Evolutionary conservation across 1,139 yeast species (phyloP), one percentile per base, ranked within the genome.

Genomic region (Scheffersomyces illinoinensis): DNA sequence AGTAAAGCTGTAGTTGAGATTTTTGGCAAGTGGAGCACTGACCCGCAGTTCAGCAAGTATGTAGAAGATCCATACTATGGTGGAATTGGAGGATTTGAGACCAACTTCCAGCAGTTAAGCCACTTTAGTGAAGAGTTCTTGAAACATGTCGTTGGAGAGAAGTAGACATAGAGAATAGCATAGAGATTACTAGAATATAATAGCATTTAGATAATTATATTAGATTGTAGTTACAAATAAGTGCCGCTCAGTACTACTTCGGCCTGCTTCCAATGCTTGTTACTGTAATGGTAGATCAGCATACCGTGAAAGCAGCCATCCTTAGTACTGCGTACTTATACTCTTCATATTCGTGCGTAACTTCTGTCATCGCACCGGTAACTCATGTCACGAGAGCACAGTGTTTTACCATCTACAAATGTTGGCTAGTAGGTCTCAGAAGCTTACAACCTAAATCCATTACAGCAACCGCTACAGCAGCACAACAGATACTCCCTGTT

Each of bases 41-140:
- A 85, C 65, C 17, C 56, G 2, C 71, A 76, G 51, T 85, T 81
- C 64, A 80, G 80, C 26, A 78, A 74, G 54, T 84, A 90, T 48
- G 95, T 93, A 6, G 90, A 86, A 57, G 98, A 93, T 72, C 98
- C 98, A 0, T 93, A 93, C 74, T 93, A 93, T 67, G 98, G 98
- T 3, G 97, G 96, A 0, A 76, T 76, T 43, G 83, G 85, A 64
- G 97, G 97, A 2, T 93, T 93, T 70, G 96, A 91, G 71, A 81
- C 78, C 61, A 92, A 91, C 72, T 93, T 87, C 70, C 69, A 82
- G 59, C 98, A 93, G 70, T 80, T 93, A 57, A 69, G 77, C 18
- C 93, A 90, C 68, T 93, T 93, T 69, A 85, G 89, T 59, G 85
- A 87, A 64, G 85, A 86, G 62, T 88, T 90, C 64, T 71, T 90